phyloP scores from a whole-genome alignment of 495 filamentous ascomycete genomes.

The Penicillium desertorum region DNA sequence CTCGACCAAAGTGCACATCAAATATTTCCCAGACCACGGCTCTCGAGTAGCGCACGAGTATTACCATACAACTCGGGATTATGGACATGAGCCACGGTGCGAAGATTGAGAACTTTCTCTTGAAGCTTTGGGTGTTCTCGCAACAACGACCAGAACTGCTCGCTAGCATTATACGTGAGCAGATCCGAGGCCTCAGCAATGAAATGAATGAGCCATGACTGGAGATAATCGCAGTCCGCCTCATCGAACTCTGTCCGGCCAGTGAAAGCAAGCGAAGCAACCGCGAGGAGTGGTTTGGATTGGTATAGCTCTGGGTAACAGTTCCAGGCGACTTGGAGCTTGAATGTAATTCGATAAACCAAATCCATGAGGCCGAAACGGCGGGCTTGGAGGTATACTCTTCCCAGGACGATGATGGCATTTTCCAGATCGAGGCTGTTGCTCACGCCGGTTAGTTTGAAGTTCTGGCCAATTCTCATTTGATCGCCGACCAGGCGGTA shows the following conservation, averaged over 20 bases:
- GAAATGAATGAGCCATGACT: conserved; percentile 22
- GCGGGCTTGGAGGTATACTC: conserved; percentile 14
- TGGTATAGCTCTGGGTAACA: conserved; percentile 18
- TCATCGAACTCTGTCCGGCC: neutral
- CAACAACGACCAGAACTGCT: conserved; percentile 15
- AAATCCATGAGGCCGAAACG: conserved; percentile 7
- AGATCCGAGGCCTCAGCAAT: conserved; percentile 20
- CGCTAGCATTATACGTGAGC: conserved; percentile 8
- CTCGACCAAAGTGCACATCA: neutral
- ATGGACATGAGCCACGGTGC: neutral
- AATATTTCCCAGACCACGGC: conserved; percentile 16
- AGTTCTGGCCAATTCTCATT: neutral
- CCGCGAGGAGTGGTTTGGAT: conserved; percentile 10
- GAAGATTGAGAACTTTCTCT: conserved; percentile 2
- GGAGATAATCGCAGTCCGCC: conserved; percentile 14
- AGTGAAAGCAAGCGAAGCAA: conserved; percentile 1
- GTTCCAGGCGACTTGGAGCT: conserved; percentile 31
- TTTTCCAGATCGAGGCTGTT: conserved; percentile 5
- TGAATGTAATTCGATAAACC: conserved; percentile 13
- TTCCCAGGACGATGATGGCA: conserved; percentile 11
- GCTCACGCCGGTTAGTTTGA: conserved; percentile 2
- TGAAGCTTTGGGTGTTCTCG: neutral
- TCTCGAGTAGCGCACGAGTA: conserved; percentile 5
- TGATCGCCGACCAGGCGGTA: conserved; percentile 6
- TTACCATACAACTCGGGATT: conserved; percentile 13